A percentile compares a stretch with the other conserved stretches of the same genome.
Evolutionary conservation across 768 basidiomycete species (phyloP).

Genomic region (Amanita rubescens): DNA sequence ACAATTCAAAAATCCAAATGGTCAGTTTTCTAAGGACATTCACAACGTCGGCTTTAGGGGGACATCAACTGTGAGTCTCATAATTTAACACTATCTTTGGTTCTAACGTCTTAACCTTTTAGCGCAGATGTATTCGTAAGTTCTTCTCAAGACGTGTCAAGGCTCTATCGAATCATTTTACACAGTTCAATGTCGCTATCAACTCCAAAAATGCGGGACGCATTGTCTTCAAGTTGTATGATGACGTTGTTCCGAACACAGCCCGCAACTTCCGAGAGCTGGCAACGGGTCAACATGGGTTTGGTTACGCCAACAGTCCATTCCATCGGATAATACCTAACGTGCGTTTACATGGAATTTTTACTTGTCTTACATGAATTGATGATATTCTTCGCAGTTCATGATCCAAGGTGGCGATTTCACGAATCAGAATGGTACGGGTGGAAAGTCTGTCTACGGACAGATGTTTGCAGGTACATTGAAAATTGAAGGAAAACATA

Average conservation of each 20-base stretch:
- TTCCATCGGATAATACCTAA: constrained; percentile 74
- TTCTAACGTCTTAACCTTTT: constrained; percentile 8
- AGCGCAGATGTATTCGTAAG: constrained; percentile 36
- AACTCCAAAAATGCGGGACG: constrained; percentile 54
- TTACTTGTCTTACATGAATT: too few species aligned
- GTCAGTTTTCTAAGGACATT: constrained; percentile 46
- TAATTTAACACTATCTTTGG: constrained; percentile 11
- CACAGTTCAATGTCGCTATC: constrained; percentile 61
- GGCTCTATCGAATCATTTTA: not conserved
- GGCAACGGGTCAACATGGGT: constrained; percentile 56
- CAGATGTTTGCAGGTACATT: constrained; percentile 62
- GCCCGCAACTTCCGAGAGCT: constrained; percentile 77
- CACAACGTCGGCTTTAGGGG: constrained; percentile 37
- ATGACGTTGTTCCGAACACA: constrained; percentile 78
- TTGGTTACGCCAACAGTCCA: constrained; percentile 60
- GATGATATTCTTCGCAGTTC: too few species aligned
- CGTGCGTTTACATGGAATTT: constrained; percentile 26
- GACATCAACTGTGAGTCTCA: constrained; percentile 29
- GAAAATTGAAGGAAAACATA: not conserved
- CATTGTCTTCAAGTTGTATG: constrained; percentile 78
- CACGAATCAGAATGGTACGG: constrained; percentile 66
- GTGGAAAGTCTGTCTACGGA: constrained; percentile 85
- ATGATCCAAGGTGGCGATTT: constrained; percentile 91
- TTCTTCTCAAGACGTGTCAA: not conserved
- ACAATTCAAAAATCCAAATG: constrained; percentile 24